These are phyloP conservation scores for Pezicula neosporulosa DNA, from an alignment of 2,329 filamentous ascomycete species.

Conservation along the genomic window DNA sequence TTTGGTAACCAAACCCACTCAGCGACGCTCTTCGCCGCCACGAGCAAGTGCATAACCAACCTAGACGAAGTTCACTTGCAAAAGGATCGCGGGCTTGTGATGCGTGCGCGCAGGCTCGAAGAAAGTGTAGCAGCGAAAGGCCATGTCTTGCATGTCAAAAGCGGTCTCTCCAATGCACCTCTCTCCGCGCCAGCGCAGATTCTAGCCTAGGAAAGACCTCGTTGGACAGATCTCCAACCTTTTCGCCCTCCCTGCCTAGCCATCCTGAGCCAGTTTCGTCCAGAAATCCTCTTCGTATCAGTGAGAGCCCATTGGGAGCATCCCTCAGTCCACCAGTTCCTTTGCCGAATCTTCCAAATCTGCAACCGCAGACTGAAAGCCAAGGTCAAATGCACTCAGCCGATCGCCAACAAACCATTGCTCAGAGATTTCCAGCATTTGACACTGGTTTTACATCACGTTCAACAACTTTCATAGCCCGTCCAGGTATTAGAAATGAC, in stretches of 20 bases:
- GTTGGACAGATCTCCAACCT: not conserved
- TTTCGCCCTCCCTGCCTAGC: not conserved
- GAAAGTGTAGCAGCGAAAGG: slow-evolving; percentile 17
- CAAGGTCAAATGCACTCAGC: too few species aligned
- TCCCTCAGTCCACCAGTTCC: too few species aligned
- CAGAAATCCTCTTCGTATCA: too few species aligned
- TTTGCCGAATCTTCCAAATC: too few species aligned
- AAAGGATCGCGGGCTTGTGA: slow-evolving; percentile 18
- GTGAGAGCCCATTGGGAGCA: too few species aligned
- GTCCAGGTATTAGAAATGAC: not conserved
- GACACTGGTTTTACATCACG: not conserved
- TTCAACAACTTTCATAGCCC: not conserved
- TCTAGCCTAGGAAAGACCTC: not conserved
- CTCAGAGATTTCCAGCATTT: not conserved
- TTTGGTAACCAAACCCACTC: too few species aligned
- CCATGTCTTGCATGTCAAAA: slow-evolving; percentile 17
- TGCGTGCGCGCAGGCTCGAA: slow-evolving; percentile 15
- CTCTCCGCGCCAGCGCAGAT: slow-evolving; percentile 6
- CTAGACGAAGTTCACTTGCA: slow-evolving; percentile 14
- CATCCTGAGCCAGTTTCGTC: not conserved
- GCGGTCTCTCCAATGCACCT: slow-evolving; percentile 14
- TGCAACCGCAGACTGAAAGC: too few species aligned
- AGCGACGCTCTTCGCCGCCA: slow-evolving; percentile 9
- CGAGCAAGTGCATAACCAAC: slow-evolving; percentile 18
- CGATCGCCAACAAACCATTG: too few species aligned